Base-by-base conservation (phyloP, 148 eudicot genomes). In the Agrostemma githago region DNA sequence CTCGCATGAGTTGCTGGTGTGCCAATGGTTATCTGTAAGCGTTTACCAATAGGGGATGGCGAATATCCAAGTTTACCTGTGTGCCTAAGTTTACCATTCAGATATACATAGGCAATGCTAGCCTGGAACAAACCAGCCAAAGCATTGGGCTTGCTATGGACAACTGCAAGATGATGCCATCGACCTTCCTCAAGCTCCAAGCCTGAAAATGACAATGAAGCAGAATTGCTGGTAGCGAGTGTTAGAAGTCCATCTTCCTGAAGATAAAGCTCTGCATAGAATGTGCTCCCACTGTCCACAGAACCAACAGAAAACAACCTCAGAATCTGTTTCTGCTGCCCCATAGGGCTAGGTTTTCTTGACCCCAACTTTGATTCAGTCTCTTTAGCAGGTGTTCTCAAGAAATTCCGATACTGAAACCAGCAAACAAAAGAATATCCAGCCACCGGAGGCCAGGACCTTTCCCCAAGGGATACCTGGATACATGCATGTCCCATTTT, bases 391-490 rank as follows among this genome's bases (percentile, higher is more conserved):
- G 85, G 86, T 65, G 91, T 79, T 83, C 85, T 92, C 67, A 90
- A 73, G 74, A 96, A 86, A 86, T 96, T 90, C 48, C 76, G 87
- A 79, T 81, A 92, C 76, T 92, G 99, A 83, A 96, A 96, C 99
- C 99, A 96, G 81, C 99, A 96, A 76, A 89, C 91, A 77, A 96
- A 96, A 62, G 99, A 96, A 87, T 96, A 96, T 79, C 99, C 99
- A 38, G 99, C 99, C 81, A 90, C 96, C 53, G 99, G 99, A 80
- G 99, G 99, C 99, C 99, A 96, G 72, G 99, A 90, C 78, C 99
- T 89, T 83, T 96, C 99, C 69, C 99, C 99, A 34, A 96, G 78
- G 56, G 99, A 90, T 54, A 92, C 99, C 80, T 96, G 99, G 74
- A 92, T 86, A 66, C 94, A 89, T 71, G 96, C 97, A 90, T 92